Evolutionary conservation across 768 basidiomycete genomes (phyloP).

Genomic region (Chalciporus pseudorubinellus): DNA sequence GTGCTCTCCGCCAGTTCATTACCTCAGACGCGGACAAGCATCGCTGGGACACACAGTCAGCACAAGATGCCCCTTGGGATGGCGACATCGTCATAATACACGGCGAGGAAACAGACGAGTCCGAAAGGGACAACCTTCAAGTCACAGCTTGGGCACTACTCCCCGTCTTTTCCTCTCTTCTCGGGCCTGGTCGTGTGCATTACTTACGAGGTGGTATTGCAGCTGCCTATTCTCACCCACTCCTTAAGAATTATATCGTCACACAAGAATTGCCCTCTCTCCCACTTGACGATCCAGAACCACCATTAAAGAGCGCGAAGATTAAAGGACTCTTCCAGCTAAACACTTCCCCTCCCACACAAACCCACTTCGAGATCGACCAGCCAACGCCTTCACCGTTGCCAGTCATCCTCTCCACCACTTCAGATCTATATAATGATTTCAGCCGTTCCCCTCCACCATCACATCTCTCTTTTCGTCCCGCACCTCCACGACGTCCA

Average conservation of each 20-base stretch:
- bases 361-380: conserved; percentile 60
- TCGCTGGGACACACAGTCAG: conserved; percentile 66
- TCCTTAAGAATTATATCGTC: conserved; percentile 51
- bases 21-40: conserved; percentile 73
- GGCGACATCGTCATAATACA: conserved; percentile 69
- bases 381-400: conserved; percentile 48
- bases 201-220: conserved; percentile 75
- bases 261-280: conserved; percentile 11
- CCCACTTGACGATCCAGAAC: conserved; percentile 9
- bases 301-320: conserved; percentile 30
- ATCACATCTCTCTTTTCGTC: conserved; percentile 55
- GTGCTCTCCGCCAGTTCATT: conserved; percentile 75
- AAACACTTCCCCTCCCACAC: conserved; percentile 53
- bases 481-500: conserved; percentile 54
- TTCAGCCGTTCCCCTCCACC: conserved; percentile 64
- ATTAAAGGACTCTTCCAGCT: conserved; percentile 64
- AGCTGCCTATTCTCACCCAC: conserved; percentile 55
- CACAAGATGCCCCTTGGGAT: conserved; percentile 56
- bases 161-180: conserved; percentile 56
- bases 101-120: conserved; percentile 73
- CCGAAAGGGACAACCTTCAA: conserved; percentile 54
- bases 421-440: conserved; percentile 39
- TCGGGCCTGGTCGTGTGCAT: conserved; percentile 53
- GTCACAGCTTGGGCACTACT: conserved; percentile 71
- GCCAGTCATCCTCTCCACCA: conserved; percentile 53